A percentile compares a stretch with the other conserved stretches of the same genome.
These are phyloP conservation scores for Collybiopsis luxurians DNA, from an alignment of 768 basidiomycete genomes.

Conservation along the genomic window DNA sequence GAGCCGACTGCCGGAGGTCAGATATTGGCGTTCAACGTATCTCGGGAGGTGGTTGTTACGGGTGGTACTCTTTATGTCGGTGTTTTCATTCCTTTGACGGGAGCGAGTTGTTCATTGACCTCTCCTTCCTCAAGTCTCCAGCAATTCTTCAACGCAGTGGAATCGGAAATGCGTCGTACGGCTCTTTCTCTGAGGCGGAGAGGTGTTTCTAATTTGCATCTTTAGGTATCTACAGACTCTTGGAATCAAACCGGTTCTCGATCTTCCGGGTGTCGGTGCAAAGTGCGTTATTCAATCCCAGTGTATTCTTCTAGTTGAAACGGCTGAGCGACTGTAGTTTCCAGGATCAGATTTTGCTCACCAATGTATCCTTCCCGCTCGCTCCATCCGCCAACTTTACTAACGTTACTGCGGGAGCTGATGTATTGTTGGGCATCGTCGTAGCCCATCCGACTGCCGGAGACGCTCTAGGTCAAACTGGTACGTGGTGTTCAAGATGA, in stretches of 20 bases:
- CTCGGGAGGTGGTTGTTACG: constrained; percentile 10
- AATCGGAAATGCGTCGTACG: constrained; percentile 14
- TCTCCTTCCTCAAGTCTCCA: constrained; percentile 8
- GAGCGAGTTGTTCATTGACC: neutral
- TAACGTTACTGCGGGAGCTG: neutral
- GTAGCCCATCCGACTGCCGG: constrained; percentile 11
- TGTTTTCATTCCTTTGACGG: neutral
- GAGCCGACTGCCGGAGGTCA: constrained; percentile 7
- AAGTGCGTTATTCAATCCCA: constrained; percentile 6
- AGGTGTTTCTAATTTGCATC: neutral
- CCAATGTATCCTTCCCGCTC: constrained; percentile 13
- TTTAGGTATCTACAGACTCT: constrained; percentile 9
- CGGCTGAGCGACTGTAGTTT: constrained; percentile 5
- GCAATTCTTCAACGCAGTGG: constrained; percentile 14
- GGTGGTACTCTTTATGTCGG: constrained; percentile 14
- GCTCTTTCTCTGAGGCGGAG: no score
- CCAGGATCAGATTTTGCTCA: constrained; percentile 13
- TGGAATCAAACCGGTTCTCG: constrained; percentile 13
- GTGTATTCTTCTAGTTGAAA: neutral
- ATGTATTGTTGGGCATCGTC: constrained; percentile 7
- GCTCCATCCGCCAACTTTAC: constrained; percentile 12
- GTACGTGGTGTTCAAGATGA: neutral
- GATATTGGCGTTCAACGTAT: constrained; percentile 1
- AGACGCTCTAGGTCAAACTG: constrained; percentile 11
- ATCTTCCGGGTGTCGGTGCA: constrained; percentile 18